Evolutionary conservation across 2,329 filamentous ascomycete species (phyloP).

Genomic region (Fusarium camptoceras): DNA sequence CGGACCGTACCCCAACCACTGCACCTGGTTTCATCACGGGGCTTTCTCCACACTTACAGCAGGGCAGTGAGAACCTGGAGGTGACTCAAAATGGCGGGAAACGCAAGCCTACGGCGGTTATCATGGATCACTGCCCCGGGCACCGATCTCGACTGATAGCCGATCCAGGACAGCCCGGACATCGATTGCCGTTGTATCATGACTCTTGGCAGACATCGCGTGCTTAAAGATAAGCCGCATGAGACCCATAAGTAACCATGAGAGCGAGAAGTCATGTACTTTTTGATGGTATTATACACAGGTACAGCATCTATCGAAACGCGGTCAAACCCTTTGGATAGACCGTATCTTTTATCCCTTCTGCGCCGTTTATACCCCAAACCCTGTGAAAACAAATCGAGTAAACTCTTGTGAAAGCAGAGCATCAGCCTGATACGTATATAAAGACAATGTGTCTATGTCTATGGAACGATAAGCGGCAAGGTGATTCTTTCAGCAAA

Average conservation of each 20-base stretch:
- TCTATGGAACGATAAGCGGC: slow-evolving; percentile 20
- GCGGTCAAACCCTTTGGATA: slow-evolving; percentile 7
- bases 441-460: slow-evolving; percentile 36
- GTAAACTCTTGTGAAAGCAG: not conserved
- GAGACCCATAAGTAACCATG: slow-evolving; percentile 9
- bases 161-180: slow-evolving; percentile 4
- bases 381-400: slow-evolving; percentile 8
- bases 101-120: slow-evolving; percentile 3
- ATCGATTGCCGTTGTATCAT: slow-evolving; percentile 21
- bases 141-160: slow-evolving; percentile 14
- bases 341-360: slow-evolving; percentile 12
- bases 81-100: slow-evolving; percentile 39
- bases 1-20: slow-evolving; percentile 26
- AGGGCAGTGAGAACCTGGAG: slow-evolving; percentile 15
- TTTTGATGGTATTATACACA: slow-evolving; percentile 20
- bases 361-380: slow-evolving; percentile 19
- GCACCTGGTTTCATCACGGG: slow-evolving; percentile 39
- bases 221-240: slow-evolving; percentile 27
- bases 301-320: slow-evolving; percentile 31
- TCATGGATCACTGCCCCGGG: slow-evolving; percentile 10
- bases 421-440: slow-evolving; percentile 11
- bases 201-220: slow-evolving; percentile 27
- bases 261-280: slow-evolving; percentile 16
- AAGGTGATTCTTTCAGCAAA: not conserved
- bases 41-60: slow-evolving; percentile 36